phyloP scores from a whole-genome alignment of 78 protist species.

The Dictyostelium brefeldianum region DNA sequence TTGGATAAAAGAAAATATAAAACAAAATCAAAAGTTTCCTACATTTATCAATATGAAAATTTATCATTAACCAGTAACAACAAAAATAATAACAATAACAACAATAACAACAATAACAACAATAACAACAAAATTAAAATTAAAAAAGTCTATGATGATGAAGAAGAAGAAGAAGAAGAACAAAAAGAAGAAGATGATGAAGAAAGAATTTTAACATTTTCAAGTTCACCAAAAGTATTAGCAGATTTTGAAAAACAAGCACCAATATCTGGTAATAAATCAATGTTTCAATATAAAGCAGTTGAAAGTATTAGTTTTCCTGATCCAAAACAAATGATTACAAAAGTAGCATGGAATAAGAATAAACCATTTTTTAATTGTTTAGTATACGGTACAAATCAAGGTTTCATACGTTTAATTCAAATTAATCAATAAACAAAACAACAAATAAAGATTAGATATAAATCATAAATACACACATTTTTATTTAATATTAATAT shows the following conservation, averaged over 20 bases:
- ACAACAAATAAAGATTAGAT: too few species aligned
- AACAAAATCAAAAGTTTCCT: background rate
- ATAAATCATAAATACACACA: too few species aligned
- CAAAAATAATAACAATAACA: background rate
- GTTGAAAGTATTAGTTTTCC: background rate
- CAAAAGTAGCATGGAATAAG: slow-evolving; percentile 22
- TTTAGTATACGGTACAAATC: background rate
- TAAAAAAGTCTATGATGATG: background rate
- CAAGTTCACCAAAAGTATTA: background rate
- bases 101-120: background rate
- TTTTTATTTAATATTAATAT: too few species aligned
- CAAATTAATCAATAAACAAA: background rate
- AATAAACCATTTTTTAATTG: background rate
- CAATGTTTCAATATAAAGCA: slow-evolving; percentile 10
- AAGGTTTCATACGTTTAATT: slow-evolving; percentile 29
- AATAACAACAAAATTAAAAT: background rate
- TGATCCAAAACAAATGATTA: background rate
- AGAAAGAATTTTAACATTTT: background rate
- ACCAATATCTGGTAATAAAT: background rate
- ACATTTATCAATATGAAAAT: background rate
- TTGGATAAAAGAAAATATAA: slow-evolving; percentile 12
- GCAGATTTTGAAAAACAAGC: background rate
- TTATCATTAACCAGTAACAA: background rate
- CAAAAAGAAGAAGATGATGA: background rate
- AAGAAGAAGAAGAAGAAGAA: background rate